Percentiles rank a stretch among this genome's conserved stretches.
Conservation (phyloP, 805 yeast species). For the Candida berthetii region DNA sequence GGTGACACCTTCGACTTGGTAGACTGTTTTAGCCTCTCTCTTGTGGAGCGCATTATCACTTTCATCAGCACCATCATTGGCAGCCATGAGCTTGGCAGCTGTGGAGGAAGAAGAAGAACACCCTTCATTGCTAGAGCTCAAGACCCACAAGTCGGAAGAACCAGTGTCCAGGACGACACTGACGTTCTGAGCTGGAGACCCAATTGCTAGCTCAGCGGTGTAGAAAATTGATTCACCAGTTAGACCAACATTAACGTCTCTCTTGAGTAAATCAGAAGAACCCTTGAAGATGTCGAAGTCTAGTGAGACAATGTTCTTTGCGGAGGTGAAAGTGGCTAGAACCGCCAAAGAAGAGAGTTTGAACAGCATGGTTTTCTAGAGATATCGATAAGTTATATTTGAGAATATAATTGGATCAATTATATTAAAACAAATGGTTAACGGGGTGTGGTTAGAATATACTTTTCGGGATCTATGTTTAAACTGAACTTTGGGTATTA, state of each 20-base stretch:
- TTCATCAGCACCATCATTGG: not conserved
- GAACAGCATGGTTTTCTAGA: slow-evolving; percentile 2
- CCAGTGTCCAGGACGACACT: slow-evolving; percentile 66
- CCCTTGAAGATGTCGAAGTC: not conserved
- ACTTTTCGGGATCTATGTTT: too few species aligned
- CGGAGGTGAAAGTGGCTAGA: too few species aligned
- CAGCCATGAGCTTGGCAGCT: too few species aligned
- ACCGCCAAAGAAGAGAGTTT: not conserved
- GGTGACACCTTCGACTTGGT: slow-evolving; percentile 1
- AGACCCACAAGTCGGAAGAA: slow-evolving; percentile 68
- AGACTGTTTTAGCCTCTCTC: not conserved
- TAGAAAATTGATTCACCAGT: not conserved
- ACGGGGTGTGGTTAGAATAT: too few species aligned
- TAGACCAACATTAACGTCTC: not conserved
- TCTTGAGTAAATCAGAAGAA: not conserved
- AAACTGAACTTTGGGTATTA: too few species aligned
- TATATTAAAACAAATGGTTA: too few species aligned
- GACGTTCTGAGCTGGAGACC: slow-evolving; percentile 50
- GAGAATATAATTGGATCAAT: too few species aligned
- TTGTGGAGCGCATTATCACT: too few species aligned
- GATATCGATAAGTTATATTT: too few species aligned
- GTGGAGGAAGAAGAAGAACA: too few species aligned
- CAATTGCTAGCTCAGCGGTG: slow-evolving; percentile 33
- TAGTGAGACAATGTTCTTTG: too few species aligned
- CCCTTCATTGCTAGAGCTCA: slow-evolving; percentile 40